Conservation (phyloP, 164 flowering plant genomes). For the Kingdonia uniflora region DNA sequence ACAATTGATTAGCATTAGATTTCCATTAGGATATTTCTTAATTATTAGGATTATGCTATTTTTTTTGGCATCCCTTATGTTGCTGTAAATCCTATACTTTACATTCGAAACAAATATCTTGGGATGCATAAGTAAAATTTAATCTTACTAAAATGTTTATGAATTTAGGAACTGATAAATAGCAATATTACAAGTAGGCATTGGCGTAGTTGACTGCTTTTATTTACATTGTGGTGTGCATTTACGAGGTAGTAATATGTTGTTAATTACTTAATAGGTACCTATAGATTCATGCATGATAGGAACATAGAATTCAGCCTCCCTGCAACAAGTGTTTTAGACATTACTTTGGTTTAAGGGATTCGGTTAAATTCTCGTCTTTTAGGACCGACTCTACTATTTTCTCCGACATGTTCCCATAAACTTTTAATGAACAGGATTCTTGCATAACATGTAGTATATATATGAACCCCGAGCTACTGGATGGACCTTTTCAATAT, state of each 20-base stretch:
- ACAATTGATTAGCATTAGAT: too few species aligned
- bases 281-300: constrained; percentile 92
- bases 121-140: too few species aligned
- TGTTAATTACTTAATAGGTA: constrained; percentile 46
- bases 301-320: constrained; percentile 84
- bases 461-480: constrained; percentile 71
- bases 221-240: too few species aligned
- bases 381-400: not conserved
- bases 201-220: too few species aligned
- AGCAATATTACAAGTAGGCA: too few species aligned
- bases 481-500: constrained; percentile 84
- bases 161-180: too few species aligned
- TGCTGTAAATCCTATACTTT: too few species aligned
- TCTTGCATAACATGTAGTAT: constrained; percentile 94
- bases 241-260: not conserved
- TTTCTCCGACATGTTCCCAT: constrained; percentile 9
- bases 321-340: constrained; percentile 77
- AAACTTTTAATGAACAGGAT: constrained; percentile 41
- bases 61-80: too few species aligned
- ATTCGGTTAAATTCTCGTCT: not conserved
- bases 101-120: too few species aligned
- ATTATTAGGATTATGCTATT: too few species aligned
- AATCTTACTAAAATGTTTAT: too few species aligned
- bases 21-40: too few species aligned
- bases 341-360: not conserved